Evolutionary conservation across 1,284 basidiomycete genomes (phyloP), one percentile per base, ranked within the genome.

Genomic region (Ustilago nuda): DNA sequence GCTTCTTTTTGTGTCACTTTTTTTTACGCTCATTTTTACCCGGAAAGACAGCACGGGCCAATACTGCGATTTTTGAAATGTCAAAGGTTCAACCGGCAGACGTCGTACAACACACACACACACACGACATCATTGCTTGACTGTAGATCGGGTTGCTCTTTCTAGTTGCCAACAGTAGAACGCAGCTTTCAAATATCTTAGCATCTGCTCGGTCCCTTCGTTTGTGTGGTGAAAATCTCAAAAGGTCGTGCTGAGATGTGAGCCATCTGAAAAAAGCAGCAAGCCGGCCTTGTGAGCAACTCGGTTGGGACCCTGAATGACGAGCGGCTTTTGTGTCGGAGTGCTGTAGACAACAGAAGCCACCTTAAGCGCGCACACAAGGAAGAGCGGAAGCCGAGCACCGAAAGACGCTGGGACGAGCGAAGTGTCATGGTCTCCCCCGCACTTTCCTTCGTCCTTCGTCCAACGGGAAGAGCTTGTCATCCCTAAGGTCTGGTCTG

Each of bases 341-440:
- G 48, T 27, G 23, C 23, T 27, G 23, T 51, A 33, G 32, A 5
- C 43, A 45, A 45, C n/a, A 19, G 43, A 45, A 45, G 17, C 43
- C 43, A 45, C 11, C n/a, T 45, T 45, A 45, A 45, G 51, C 51
- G 51, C 35, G 51, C 51, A 53, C 27, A 50, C 12, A 30, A 27
- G 11, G 27, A 30, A 50, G 13, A 15, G 48, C 48, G 48, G 48
- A 50, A 50, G 48, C 27, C 48, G 32, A 30, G 48, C 48, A 50
- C 48, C 48, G 7, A 45, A 45, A 45, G 13, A 19, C 43, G 43
- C n/a, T 15, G 43, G 43, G n/a, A 50, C 9, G 35, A 53, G 35
- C 23, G 15, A 53, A 19, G 51, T 37, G 43, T 57, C 56, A 57
- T 57, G 56, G 45, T 32, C 55, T 45, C 33, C 11, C 41, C 39